Conservation (phyloP, 257 asterid species). For the Lycium barbarum region DNA sequence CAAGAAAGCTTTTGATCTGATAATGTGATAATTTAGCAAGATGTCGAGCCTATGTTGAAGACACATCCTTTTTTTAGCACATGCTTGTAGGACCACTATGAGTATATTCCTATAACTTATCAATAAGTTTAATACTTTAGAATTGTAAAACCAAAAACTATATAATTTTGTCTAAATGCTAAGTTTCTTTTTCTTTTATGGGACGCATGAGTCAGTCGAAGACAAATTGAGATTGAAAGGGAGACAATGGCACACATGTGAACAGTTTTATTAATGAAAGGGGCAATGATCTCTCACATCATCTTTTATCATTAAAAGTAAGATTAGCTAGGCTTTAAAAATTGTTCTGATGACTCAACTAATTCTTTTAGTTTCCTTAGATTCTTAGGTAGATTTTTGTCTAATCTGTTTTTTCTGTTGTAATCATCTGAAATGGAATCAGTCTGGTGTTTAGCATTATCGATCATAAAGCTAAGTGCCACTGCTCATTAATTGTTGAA, state of each 20-base stretch:
- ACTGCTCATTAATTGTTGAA: not conserved
- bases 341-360: not conserved
- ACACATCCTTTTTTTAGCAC: slow-evolving; percentile 22
- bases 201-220: slow-evolving; percentile 21
- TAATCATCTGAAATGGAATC: slow-evolving; percentile 29
- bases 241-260: slow-evolving; percentile 38
- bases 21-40: slow-evolving; percentile 18
- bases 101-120: slow-evolving; percentile 24
- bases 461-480: not conserved
- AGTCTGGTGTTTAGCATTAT: slow-evolving; percentile 24
- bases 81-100: slow-evolving; percentile 23
- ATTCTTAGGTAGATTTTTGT: slow-evolving; percentile 31
- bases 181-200: slow-evolving; percentile 7
- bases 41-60: not conserved
- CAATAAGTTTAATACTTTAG: slow-evolving; percentile 11
- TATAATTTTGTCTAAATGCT: slow-evolving; percentile 7
- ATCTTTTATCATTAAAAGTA: slow-evolving; percentile 24
- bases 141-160: not conserved
- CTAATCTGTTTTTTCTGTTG: slow-evolving; percentile 21
- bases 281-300: slow-evolving; percentile 26
- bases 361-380: slow-evolving; percentile 22
- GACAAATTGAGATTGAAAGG: slow-evolving; percentile 24
- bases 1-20: not conserved
- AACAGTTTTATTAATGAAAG: not conserved
- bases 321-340: not conserved